phyloP scores from a whole-genome alignment of 116 monocot genomes.

The Dioscorea cayenensis region DNA sequence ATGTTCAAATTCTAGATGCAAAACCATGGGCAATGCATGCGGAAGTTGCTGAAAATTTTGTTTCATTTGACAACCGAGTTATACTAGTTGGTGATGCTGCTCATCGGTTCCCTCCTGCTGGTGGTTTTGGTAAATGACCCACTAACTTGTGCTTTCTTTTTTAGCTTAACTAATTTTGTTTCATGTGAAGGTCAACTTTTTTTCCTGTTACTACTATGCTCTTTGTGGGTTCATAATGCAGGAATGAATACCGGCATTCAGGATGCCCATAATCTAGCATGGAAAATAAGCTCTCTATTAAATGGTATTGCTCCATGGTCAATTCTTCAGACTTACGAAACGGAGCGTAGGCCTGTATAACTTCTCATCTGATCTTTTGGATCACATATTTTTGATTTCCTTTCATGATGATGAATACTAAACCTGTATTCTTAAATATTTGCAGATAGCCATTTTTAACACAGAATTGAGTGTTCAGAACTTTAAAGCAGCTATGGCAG shows the following conservation, averaged over 20 bases:
- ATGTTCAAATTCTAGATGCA: slow-evolving; percentile 71
- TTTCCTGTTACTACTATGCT: background rate
- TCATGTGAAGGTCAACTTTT: background rate
- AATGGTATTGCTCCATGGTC: slow-evolving; percentile 46
- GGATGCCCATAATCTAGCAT: slow-evolving; percentile 96
- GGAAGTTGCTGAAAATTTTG: slow-evolving; percentile 91
- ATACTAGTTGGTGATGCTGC: slow-evolving; percentile 94
- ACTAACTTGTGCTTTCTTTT: background rate
- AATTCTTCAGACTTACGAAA: slow-evolving; percentile 76
- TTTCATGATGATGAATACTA: slow-evolving; percentile 3
- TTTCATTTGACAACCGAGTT: slow-evolving; percentile 50
- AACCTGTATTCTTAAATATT: slow-evolving; percentile 11
- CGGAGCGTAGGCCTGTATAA: slow-evolving; percentile 83
- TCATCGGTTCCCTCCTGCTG: slow-evolving; percentile 94
- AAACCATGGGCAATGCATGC: slow-evolving; percentile 99
- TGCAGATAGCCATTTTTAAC: slow-evolving; percentile 86
- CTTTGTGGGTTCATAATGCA: slow-evolving; percentile 19
- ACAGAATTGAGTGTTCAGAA: slow-evolving; percentile 80
- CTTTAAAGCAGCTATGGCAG: slow-evolving; percentile 86
- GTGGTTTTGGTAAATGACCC: slow-evolving; percentile 81
- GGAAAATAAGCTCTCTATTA: slow-evolving; percentile 68
- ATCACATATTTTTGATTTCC: background rate
- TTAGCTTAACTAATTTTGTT: background rate
- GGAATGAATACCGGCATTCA: slow-evolving; percentile 99
- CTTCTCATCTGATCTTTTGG: slow-evolving; percentile 8